A percentile compares a stretch with the other conserved stretches of the same genome.
Evolutionary conservation across 2,329 filamentous ascomycete genomes (phyloP).

Genomic region (Chalaropsis thielavioides): DNA sequence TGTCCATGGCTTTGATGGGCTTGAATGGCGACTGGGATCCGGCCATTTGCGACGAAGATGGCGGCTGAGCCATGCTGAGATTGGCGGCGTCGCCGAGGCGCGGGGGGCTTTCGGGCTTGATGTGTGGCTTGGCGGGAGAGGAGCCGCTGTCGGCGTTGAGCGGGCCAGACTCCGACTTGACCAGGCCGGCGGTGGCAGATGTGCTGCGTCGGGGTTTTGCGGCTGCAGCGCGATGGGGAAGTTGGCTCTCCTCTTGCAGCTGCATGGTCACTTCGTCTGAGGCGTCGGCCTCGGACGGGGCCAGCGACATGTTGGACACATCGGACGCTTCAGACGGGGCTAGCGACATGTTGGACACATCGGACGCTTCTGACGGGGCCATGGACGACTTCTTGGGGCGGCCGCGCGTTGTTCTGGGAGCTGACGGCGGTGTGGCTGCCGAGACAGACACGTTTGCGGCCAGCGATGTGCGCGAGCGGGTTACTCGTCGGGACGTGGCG

Average conservation of each 20-base stretch:
- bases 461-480: constrained; percentile 22
- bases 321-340: neutral
- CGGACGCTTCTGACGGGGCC: neutral
- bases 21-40: constrained; percentile 42
- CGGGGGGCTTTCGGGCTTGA: constrained; percentile 12
- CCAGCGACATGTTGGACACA: neutral
- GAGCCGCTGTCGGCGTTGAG: constrained; percentile 1
- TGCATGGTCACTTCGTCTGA: constrained; percentile 15
- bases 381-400: neutral
- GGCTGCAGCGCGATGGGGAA: neutral
- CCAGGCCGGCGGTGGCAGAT: no score
- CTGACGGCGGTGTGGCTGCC: neutral
- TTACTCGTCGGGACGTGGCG: constrained; percentile 19
- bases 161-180: constrained; percentile 11
- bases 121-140: constrained; percentile 7
- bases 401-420: neutral
- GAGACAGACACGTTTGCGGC: constrained; percentile 2
- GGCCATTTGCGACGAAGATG: constrained; percentile 26
- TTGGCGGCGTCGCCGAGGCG: constrained; percentile 34
- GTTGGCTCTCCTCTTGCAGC: constrained; percentile 10
- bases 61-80: constrained; percentile 39
- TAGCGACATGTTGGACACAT: neutral
- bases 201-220: neutral
- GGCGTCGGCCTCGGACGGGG: neutral
- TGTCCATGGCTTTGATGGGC: constrained; percentile 61